Percentiles rank a stretch among this genome's conserved stretches.
Evolutionary conservation across 257 asterid genomes (phyloP).

Genomic region (Solanum bulbocastanum): DNA sequence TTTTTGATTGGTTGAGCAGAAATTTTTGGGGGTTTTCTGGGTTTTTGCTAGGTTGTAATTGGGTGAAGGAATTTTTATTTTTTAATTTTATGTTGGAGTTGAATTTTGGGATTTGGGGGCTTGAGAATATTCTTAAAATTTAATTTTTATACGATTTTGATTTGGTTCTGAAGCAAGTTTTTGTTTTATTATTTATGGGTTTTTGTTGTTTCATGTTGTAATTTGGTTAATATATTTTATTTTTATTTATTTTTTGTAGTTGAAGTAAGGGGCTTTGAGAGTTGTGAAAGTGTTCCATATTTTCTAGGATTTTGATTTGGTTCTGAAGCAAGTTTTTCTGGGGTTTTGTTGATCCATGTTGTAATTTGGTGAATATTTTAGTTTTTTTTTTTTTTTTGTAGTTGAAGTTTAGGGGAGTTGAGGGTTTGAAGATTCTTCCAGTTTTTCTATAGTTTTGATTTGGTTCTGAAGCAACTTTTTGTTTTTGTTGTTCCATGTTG

Average conservation of each 20-base stretch:
- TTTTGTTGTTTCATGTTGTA: neutral
- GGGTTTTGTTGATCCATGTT: neutral
- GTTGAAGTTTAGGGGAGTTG: neutral
- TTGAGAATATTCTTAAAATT: neutral
- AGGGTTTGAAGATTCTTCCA: neutral
- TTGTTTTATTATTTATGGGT: neutral
- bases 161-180: neutral
- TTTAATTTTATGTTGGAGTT: neutral
- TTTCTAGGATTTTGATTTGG: neutral
- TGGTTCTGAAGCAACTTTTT: neutral
- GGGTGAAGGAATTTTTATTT: neutral
- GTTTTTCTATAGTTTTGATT: neutral
- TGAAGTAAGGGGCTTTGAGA: neutral
- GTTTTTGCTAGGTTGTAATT: neutral
- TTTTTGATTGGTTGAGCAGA: constrained; percentile 5
- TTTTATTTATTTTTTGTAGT: neutral
- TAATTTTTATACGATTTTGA: neutral
- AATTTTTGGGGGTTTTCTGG: neutral
- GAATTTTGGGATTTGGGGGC: neutral
- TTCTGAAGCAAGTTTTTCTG: neutral
- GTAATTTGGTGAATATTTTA: neutral
- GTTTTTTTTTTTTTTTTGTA: neutral
- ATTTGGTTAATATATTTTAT: neutral
- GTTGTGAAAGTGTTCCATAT: neutral
- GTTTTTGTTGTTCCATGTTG: neutral